phyloP scores from a whole-genome alignment of 768 basidiomycete species.

The Lactarius deliciosus region DNA sequence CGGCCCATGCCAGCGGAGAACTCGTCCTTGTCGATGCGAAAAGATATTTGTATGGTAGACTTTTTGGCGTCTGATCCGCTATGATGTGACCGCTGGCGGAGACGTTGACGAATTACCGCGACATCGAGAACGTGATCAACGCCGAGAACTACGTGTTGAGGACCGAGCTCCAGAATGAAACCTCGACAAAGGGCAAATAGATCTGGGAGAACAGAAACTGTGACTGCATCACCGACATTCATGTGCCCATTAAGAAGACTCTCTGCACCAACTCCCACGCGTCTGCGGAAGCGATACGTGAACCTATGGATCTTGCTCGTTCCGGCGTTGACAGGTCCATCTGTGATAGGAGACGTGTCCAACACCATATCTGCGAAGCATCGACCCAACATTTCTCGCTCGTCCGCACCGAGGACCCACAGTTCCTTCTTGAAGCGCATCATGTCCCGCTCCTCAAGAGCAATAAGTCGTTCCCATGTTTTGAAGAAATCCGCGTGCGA shows the following conservation, averaged over 20 bases:
- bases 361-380: constrained; percentile 84
- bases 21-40: constrained; percentile 95
- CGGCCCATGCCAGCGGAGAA: constrained; percentile 82
- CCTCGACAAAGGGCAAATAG: constrained; percentile 84
- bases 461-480: constrained; percentile 84
- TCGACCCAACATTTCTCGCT: constrained; percentile 78
- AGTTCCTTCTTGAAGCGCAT: constrained; percentile 84
- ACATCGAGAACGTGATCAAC: constrained; percentile 76
- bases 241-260: constrained; percentile 78
- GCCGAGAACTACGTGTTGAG: constrained; percentile 66
- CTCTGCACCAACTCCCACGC: constrained; percentile 16
- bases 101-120: constrained; percentile 45
- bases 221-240: constrained; percentile 76
- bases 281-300: constrained; percentile 67
- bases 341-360: constrained; percentile 42
- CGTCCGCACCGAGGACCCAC: constrained; percentile 84
- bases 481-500: constrained; percentile 77
- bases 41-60: constrained; percentile 42
- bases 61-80: constrained; percentile 27
- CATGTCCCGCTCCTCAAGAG: constrained; percentile 85
- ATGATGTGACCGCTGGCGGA: constrained; percentile 34
- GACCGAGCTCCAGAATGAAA: constrained; percentile 71
- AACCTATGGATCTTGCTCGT: constrained; percentile 70
- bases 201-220: constrained; percentile 82
- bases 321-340: constrained; percentile 16